Evolutionary conservation across 306 rosid genomes (phyloP).

Genomic region (Notholithocarpus densiflorus): DNA sequence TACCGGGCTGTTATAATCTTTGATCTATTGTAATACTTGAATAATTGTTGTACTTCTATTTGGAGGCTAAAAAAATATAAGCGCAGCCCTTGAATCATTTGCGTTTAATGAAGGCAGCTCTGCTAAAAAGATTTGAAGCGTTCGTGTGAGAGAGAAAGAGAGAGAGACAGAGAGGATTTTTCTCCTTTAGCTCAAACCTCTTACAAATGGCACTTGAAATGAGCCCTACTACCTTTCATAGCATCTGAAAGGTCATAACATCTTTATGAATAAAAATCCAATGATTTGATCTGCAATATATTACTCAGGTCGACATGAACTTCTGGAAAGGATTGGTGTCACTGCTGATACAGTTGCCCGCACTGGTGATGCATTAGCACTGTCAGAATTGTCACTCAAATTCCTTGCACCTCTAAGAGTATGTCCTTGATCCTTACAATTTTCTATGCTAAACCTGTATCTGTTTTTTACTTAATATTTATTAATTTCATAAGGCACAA

Average conservation of each 20-base stretch:
- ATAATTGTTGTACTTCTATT: background rate
- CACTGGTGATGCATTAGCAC: conserved; percentile 64
- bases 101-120: background rate
- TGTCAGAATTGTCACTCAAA: conserved; percentile 69
- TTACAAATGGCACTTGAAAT: background rate
- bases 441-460: background rate
- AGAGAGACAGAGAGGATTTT: no score
- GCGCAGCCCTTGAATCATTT: background rate
- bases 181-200: no score
- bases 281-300: conserved; percentile 20
- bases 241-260: background rate
- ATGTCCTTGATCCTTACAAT: conserved; percentile 23
- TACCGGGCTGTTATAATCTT: background rate
- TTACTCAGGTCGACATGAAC: conserved; percentile 71
- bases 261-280: conserved; percentile 6
- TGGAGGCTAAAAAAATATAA: background rate
- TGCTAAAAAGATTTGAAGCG: background rate
- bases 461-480: background rate
- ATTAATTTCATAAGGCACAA: background rate
- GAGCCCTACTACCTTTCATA: background rate
- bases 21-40: background rate
- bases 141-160: background rate
- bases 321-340: conserved; percentile 57
- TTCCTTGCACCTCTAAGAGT: conserved; percentile 85
- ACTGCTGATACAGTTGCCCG: conserved; percentile 65